These are phyloP conservation scores for Letharia columbiana DNA, from an alignment of 495 filamentous ascomycete genomes.

Conservation along the genomic window DNA sequence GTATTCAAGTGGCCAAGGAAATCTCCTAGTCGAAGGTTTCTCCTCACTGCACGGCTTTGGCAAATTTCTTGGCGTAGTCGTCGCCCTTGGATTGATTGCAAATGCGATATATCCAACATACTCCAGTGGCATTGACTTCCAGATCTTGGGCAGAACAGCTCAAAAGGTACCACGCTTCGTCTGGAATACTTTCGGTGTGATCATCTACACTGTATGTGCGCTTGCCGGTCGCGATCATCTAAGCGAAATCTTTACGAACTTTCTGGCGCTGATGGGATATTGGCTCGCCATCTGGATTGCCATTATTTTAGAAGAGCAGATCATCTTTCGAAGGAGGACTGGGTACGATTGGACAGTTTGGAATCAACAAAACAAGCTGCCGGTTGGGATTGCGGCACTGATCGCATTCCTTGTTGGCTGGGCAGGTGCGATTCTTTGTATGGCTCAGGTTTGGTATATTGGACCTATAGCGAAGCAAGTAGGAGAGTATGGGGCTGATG, in stretches of 20 bases:
- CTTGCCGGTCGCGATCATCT: conserved; percentile 54
- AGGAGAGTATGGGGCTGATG: conserved; percentile 52
- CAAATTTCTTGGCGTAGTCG: conserved; percentile 63
- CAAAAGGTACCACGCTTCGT: conserved; percentile 51
- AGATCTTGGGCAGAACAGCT: conserved; percentile 51
- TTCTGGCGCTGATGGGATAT: conserved; percentile 66
- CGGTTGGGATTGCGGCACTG: conserved; percentile 54
- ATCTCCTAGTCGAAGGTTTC: conserved; percentile 59
- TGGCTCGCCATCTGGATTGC: conserved; percentile 60
- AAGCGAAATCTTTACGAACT: conserved; percentile 60
- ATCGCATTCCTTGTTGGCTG: conserved; percentile 59
- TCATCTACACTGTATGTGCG: conserved; percentile 57
- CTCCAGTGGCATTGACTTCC: conserved; percentile 59
- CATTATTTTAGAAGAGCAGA: conserved; percentile 55
- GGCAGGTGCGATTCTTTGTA: conserved; percentile 59
- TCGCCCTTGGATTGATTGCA: conserved; percentile 61
- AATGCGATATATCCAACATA: conserved; percentile 66
- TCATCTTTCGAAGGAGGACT: conserved; percentile 47
- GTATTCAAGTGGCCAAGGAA: conserved; percentile 45
- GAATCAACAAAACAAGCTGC: conserved; percentile 50
- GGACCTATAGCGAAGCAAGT: conserved; percentile 51
- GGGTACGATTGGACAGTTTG: conserved; percentile 54
- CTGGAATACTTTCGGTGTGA: conserved; percentile 52
- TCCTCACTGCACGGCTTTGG: conserved; percentile 56
- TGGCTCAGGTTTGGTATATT: conserved; percentile 64